Base-by-base conservation (phyloP, 2,329 filamentous ascomycete species). In the Davidsoniella virescens region DNA sequence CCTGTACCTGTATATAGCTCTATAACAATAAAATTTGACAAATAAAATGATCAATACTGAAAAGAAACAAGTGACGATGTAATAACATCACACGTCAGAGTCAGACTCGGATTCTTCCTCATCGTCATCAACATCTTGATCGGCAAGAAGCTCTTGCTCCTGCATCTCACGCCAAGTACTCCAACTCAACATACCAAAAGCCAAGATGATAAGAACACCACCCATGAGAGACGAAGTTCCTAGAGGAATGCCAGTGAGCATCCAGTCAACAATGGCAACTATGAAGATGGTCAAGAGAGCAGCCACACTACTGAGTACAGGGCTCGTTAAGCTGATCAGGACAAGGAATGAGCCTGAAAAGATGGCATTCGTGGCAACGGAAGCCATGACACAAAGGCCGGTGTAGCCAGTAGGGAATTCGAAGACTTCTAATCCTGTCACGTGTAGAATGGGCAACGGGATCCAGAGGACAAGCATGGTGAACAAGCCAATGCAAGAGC, bases 271-370 rank as follows among this genome's bases (percentile, higher is more conserved):
- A 26, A 96, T 70, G 1, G 90, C 92, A 5, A 98, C 92, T 54
- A 96, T 78, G 71, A 98, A 96, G 57, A 98, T 98, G 18, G 92
- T 98, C 44, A 98, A 71, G 26, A 98, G 75, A 2, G 90, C 87
- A 1, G 92, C 92, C 9, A 98, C 92, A 16, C 84, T 93, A 52
- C 83, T 90, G 4, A 98, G 71, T 2, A 98, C 92, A 0, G 92
- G 92, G 16, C 83, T 90, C 0, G 92, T 98, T 25, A 98, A 73
- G 14, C 82, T 87, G 60, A 98, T 96, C 49, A 98, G 74, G 33
- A 94, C 84, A 6, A 96, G 73, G 70, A 96, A 96, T 17, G 82
- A 86, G 20, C 92, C 92, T 9, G 87, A 92, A 62, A 98, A 98
- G 0, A 78, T 82, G 43, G 87, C 88, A 69, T 96, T 98, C 57